A percentile compares a stretch with the other conserved stretches of the same genome.
Conservation (phyloP, 2,329 filamentous ascomycete genomes). For the Pseudopithomyces chartarum region DNA sequence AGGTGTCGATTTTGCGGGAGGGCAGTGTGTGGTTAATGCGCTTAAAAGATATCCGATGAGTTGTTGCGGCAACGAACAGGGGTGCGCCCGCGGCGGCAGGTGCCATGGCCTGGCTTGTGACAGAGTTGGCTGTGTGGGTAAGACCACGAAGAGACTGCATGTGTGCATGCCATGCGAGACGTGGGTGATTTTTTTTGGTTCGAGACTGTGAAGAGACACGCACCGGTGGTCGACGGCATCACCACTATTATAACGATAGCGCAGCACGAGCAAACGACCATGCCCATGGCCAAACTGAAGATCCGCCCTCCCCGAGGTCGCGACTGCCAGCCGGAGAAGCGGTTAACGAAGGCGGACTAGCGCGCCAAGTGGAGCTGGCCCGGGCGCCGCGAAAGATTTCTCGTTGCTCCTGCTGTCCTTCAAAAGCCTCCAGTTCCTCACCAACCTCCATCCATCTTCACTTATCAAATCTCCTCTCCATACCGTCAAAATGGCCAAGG, state of each 20-base stretch:
- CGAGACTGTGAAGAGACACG: no score
- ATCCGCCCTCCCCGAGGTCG: conserved; percentile 5
- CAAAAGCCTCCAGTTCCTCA: conserved; percentile 5
- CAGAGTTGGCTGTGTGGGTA: not conserved
- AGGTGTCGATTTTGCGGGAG: conserved; percentile 1
- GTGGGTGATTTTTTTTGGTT: not conserved
- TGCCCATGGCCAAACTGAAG: not conserved
- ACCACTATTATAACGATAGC: not conserved
- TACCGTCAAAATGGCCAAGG: conserved; percentile 44
- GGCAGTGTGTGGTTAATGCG: conserved; percentile 12
- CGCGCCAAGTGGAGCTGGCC: conserved; percentile 5
- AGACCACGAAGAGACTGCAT: not conserved
- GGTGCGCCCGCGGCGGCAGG: conserved; percentile 2
- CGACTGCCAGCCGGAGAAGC: conserved; percentile 10
- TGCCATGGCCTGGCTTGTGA: conserved; percentile 1
- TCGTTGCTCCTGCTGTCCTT: conserved; percentile 6
- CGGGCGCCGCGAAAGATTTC: conserved; percentile 7
- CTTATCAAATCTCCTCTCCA: conserved; percentile 48
- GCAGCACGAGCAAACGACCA: not conserved
- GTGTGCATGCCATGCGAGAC: not conserved
- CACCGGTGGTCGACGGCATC: no score
- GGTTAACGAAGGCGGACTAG: conserved; percentile 11
- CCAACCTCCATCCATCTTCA: conserved; percentile 27
- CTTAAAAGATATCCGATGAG: conserved; percentile 20
- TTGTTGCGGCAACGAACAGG: conserved; percentile 17